These are phyloP conservation scores for Lactarius quietus DNA, from an alignment of 768 basidiomycete genomes.

Conservation along the genomic window DNA sequence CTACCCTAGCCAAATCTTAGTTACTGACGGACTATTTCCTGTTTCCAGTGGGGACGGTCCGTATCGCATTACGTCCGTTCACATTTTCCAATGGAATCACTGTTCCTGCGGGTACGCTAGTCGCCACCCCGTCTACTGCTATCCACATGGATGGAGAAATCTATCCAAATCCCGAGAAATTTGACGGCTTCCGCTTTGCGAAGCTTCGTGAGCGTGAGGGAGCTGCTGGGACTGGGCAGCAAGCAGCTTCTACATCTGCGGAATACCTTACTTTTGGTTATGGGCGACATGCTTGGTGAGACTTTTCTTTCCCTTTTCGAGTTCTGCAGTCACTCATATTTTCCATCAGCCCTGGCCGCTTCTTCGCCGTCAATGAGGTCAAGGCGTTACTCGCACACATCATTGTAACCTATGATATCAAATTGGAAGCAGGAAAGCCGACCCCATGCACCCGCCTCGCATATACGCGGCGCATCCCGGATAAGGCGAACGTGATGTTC, in stretches of 20 bases:
- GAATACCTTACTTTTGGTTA: slow-evolving; percentile 34
- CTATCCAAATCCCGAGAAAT: slow-evolving; percentile 41
- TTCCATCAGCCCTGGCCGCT: not conserved
- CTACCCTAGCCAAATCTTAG: too few relatives aligned
- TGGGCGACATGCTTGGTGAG: slow-evolving; percentile 33
- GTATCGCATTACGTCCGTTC: slow-evolving; percentile 30
- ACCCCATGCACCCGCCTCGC: slow-evolving; percentile 9
- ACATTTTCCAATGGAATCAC: slow-evolving; percentile 37
- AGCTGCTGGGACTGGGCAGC: slow-evolving; percentile 24
- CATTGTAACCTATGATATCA: slow-evolving; percentile 30
- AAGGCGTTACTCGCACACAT: slow-evolving; percentile 30
- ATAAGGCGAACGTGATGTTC: slow-evolving; percentile 25
- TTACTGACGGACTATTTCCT: not conserved
- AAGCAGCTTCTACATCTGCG: slow-evolving; percentile 29
- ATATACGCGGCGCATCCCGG: slow-evolving; percentile 10
- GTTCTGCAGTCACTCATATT: not conserved
- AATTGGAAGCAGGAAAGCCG: slow-evolving; percentile 24
- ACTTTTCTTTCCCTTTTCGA: not conserved
- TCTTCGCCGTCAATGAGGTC: slow-evolving; percentile 29
- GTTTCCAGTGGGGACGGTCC: slow-evolving; percentile 24
- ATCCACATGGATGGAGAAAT: slow-evolving; percentile 41
- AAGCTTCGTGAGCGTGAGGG: slow-evolving; percentile 30
- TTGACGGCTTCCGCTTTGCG: slow-evolving; percentile 43
- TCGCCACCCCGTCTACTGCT: slow-evolving; percentile 33
- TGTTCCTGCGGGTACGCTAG: slow-evolving; percentile 39